These are phyloP conservation scores for Calonectria hawksworthii DNA, from an alignment of 2,329 filamentous ascomycete species.

Conservation along the genomic window DNA sequence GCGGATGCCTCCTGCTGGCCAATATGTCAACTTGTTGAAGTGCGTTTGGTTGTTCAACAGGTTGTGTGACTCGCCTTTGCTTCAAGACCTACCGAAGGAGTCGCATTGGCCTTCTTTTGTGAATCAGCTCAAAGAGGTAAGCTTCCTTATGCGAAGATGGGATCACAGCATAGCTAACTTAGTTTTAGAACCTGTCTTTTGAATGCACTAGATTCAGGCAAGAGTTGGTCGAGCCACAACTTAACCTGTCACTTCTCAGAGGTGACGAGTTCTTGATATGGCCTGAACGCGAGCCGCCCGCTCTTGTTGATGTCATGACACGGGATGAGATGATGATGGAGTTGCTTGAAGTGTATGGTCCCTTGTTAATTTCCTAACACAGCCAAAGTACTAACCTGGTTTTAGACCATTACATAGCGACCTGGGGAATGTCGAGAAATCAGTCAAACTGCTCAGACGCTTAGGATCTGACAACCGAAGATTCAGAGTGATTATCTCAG, in stretches of 20 bases:
- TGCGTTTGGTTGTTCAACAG: conserved; percentile 49
- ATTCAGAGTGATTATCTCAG: conserved; percentile 46
- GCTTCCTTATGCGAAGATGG: background rate
- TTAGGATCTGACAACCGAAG: conserved; percentile 44
- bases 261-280: conserved; percentile 48
- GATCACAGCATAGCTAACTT: conserved; percentile 12
- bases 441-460: conserved; percentile 45
- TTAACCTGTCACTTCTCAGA: conserved; percentile 32
- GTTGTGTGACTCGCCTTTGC: conserved; percentile 34
- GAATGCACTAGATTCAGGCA: conserved; percentile 45
- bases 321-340: conserved; percentile 52
- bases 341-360: conserved; percentile 45
- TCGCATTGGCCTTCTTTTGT: conserved; percentile 55
- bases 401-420: conserved; percentile 38
- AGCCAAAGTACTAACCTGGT: conserved; percentile 17
- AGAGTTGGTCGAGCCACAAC: conserved; percentile 45
- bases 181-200: conserved; percentile 44
- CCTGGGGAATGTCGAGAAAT: conserved; percentile 37
- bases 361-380: too few species aligned
- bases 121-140: conserved; percentile 50
- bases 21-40: conserved; percentile 51
- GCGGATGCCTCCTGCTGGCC: conserved; percentile 38
- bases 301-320: conserved; percentile 49
- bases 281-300: conserved; percentile 45
- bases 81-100: conserved; percentile 31